phyloP scores from a whole-genome alignment of 2,329 filamentous ascomycete genomes.

The Chaetomium olivaceum region DNA sequence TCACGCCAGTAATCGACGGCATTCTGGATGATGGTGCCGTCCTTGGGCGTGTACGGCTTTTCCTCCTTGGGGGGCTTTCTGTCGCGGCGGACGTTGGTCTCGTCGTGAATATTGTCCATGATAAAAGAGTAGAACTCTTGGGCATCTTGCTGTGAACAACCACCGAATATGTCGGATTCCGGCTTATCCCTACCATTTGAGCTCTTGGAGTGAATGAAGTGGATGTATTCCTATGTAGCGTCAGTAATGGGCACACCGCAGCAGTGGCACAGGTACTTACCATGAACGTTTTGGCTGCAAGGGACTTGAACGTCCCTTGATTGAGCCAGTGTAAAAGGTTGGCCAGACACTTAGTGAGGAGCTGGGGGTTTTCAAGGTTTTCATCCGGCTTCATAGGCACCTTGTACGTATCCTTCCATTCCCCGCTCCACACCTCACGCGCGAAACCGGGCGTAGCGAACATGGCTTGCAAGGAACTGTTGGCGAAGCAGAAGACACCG shows the following conservation, averaged over 20 bases:
- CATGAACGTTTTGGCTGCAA: slow-evolving; percentile 59
- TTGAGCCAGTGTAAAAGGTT: slow-evolving; percentile 61
- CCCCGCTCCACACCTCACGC: slow-evolving; percentile 59
- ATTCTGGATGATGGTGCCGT: slow-evolving; percentile 49
- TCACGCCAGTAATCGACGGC: slow-evolving; percentile 73
- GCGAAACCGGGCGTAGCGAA: slow-evolving; percentile 71
- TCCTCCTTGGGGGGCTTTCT: slow-evolving; percentile 33
- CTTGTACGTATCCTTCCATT: slow-evolving; percentile 66
- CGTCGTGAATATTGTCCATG: slow-evolving; percentile 78
- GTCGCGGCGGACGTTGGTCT: slow-evolving; percentile 68
- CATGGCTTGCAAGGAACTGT: slow-evolving; percentile 82
- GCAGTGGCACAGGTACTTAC: slow-evolving; percentile 44
- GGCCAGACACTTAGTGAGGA: slow-evolving; percentile 61
- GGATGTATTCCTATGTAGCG: slow-evolving; percentile 58
- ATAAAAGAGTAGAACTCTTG: slow-evolving; percentile 87
- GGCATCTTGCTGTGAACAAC: slow-evolving; percentile 80
- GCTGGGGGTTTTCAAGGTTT: slow-evolving; percentile 53
- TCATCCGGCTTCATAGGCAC: slow-evolving; percentile 65
- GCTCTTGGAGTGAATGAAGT: slow-evolving; percentile 57
- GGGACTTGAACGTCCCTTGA: slow-evolving; percentile 49
- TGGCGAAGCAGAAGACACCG: slow-evolving; percentile 86
- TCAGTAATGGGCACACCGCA: slow-evolving; percentile 29
- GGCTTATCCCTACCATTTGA: slow-evolving; percentile 33
- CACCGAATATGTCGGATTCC: slow-evolving; percentile 63
- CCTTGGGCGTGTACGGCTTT: slow-evolving; percentile 22